A percentile compares a stretch with the other conserved stretches of the same genome.
phyloP scores from a whole-genome alignment of 148 eudicot species.

The Rhododendron ferrugineum region DNA sequence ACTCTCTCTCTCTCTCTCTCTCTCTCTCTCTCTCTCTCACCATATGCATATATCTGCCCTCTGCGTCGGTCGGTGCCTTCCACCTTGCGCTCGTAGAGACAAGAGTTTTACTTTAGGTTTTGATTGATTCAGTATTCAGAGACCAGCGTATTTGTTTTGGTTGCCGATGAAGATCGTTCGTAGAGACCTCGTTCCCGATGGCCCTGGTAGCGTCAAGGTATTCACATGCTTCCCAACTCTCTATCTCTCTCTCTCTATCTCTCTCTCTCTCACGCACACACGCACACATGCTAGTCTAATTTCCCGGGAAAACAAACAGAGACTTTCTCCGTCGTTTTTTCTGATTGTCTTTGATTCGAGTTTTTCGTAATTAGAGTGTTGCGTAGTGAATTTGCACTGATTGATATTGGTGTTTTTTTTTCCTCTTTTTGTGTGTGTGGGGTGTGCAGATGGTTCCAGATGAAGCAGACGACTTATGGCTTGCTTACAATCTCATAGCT shows the following conservation, averaged over 20 bases:
- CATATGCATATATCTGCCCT: neutral
- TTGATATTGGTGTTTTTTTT: neutral
- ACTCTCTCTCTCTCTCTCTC: neutral
- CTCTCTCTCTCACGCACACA: too few species aligned
- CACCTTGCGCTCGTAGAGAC: neutral
- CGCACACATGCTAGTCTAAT: neutral
- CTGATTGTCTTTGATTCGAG: neutral
- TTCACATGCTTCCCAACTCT: too few species aligned
- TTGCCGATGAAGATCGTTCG: conserved; percentile 58
- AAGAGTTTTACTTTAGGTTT: neutral
- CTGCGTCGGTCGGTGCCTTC: neutral
- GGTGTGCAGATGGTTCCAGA: conserved; percentile 69
- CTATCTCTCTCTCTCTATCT: too few species aligned
- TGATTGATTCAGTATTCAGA: neutral
- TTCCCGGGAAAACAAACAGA: neutral
- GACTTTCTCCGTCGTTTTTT: neutral
- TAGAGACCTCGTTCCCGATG: conserved; percentile 48
- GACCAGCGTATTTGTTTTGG: neutral
- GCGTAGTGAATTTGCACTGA: neutral
- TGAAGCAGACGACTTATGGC: conserved; percentile 89
- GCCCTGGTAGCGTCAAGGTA: conserved; percentile 90
- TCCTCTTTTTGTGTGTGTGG: too few species aligned
- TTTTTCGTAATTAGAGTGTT: neutral
- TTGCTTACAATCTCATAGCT: conserved; percentile 78
- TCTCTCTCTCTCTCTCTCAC: neutral